A percentile compares a stretch with the other conserved stretches of the same genome.
Evolutionary conservation across 208 protist genomes (phyloP).

Genomic region (Angomonas ambiguus): DNA sequence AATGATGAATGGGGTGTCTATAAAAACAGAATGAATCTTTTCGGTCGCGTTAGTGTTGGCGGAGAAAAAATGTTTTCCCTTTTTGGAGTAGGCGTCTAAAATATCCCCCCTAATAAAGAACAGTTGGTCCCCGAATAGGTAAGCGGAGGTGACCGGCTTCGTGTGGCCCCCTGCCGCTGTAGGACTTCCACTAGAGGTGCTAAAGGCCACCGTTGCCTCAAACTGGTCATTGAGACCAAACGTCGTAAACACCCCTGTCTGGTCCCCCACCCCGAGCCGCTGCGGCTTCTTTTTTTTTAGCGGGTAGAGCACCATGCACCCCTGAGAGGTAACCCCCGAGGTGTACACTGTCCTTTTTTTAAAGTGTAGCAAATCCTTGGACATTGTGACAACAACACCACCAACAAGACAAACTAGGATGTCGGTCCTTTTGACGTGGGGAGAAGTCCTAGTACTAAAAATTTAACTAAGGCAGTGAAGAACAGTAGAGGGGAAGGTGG

Average conservation of each 20-base stretch:
- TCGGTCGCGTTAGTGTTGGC: conserved; percentile 86
- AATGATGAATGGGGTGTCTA: conserved; percentile 82
- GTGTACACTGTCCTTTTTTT: neutral
- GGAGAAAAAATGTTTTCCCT: conserved; percentile 79
- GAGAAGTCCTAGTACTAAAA: neutral
- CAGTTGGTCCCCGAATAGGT: conserved; percentile 72
- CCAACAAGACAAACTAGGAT: no score
- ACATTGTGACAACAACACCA: neutral
- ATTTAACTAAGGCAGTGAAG: conserved; percentile 1
- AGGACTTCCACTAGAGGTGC: conserved; percentile 18
- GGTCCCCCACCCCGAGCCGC: conserved; percentile 70
- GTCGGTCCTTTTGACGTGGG: no score
- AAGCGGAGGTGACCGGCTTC: conserved; percentile 49
- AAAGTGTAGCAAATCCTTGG: neutral
- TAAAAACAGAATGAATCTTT: conserved; percentile 47
- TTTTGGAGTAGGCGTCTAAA: conserved; percentile 76
- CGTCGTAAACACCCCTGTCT: conserved; percentile 42
- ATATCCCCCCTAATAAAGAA: conserved; percentile 73
- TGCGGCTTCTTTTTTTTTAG: conserved; percentile 60
- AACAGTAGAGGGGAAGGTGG: neutral
- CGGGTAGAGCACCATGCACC: conserved; percentile 79
- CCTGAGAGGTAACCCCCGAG: conserved; percentile 20
- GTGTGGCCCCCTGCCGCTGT: conserved; percentile 12
- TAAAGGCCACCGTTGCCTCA: conserved; percentile 45
- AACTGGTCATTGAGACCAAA: conserved; percentile 56